These are phyloP conservation scores for Kwoniella pini DNA, from an alignment of 768 basidiomycete species.

Conservation along the genomic window DNA sequence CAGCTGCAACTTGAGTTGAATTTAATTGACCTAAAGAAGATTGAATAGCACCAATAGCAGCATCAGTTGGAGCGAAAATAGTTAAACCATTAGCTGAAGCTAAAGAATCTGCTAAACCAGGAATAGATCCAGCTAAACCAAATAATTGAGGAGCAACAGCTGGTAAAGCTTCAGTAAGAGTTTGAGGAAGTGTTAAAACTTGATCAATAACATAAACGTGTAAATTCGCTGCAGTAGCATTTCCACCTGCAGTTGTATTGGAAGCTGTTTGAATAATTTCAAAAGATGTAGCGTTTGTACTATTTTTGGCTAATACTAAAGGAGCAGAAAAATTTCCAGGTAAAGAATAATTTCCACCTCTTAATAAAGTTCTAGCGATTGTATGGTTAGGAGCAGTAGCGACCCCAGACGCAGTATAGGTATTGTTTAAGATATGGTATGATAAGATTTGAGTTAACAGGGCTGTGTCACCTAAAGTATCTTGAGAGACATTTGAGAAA, in stretches of 20 bases:
- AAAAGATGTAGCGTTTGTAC: conserved; percentile 56
- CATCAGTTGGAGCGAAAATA: conserved; percentile 66
- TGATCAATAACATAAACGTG: conserved; percentile 49
- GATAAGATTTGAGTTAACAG: conserved; percentile 60
- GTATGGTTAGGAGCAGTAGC: conserved; percentile 63
- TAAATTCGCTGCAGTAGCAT: conserved; percentile 45
- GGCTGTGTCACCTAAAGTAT: conserved; percentile 53
- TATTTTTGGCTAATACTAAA: conserved; percentile 42
- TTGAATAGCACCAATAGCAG: conserved; percentile 58
- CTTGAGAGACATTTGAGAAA: conserved; percentile 54
- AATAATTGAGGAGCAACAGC: conserved; percentile 58
- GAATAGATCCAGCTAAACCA: conserved; percentile 54
- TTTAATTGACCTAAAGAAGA: conserved; percentile 58
- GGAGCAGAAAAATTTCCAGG: conserved; percentile 59
- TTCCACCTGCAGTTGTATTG: conserved; percentile 49
- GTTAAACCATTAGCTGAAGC: conserved; percentile 62
- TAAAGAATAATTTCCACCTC: conserved; percentile 60
- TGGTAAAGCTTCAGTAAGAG: conserved; percentile 56
- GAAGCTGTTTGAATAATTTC: conserved; percentile 60
- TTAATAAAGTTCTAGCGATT: conserved; percentile 67
- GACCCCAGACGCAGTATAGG: conserved; percentile 58
- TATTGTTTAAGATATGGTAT: conserved; percentile 59
- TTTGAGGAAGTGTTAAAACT: conserved; percentile 62
- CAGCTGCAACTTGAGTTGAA: conserved; percentile 56
- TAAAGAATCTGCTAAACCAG: conserved; percentile 56